phyloP scores from a whole-genome alignment of 306 rosid species.

The Luffa aegyptiaca region DNA sequence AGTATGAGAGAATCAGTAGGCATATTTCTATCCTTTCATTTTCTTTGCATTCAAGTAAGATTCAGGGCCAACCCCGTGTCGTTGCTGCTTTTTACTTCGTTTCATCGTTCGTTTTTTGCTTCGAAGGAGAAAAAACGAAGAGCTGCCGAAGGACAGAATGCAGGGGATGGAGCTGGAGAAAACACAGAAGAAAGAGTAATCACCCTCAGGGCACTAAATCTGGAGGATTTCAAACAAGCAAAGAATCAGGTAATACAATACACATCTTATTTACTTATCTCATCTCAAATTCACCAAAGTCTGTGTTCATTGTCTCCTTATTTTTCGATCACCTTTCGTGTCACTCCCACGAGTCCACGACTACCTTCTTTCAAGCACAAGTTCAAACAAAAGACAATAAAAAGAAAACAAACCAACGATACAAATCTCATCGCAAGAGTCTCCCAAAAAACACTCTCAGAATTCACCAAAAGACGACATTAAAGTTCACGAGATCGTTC shows the following conservation, averaged over 20 bases:
- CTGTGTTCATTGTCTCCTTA: background rate
- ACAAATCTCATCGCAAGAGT: background rate
- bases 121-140: slow-evolving; percentile 54
- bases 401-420: background rate
- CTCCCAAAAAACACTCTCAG: background rate
- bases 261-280: background rate
- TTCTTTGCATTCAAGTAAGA: background rate
- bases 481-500: background rate
- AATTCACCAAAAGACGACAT: background rate
- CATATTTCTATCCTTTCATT: background rate
- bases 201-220: slow-evolving; percentile 64
- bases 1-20: background rate
- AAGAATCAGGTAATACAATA: slow-evolving; percentile 47
- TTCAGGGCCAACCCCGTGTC: background rate
- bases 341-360: background rate
- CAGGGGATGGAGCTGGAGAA: slow-evolving; percentile 21
- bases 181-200: slow-evolving; percentile 46
- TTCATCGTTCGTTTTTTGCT: background rate
- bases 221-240: slow-evolving; percentile 78
- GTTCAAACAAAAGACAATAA: background rate
- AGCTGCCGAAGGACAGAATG: slow-evolving; percentile 15
- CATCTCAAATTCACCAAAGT: background rate
- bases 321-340: background rate
- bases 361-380: background rate
- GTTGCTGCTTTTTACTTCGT: background rate